Evolutionary conservation across 2,329 filamentous ascomycete genomes (phyloP).

Genomic region (Fusarium succisae): DNA sequence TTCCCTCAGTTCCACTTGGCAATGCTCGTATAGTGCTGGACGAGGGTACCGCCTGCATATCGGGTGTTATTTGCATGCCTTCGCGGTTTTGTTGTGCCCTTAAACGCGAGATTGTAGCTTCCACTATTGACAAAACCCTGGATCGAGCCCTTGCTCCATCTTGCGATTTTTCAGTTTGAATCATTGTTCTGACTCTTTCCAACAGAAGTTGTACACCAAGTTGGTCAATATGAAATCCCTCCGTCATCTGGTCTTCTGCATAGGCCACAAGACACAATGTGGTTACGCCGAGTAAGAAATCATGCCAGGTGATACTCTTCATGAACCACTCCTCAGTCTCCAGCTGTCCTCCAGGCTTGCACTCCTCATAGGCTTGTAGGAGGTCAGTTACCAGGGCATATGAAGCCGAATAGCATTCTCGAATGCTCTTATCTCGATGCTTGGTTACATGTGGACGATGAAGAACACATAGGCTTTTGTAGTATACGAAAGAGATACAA

Average conservation of each 20-base stretch:
- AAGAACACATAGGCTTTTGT: neutral
- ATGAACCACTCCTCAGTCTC: neutral
- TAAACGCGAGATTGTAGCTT: neutral
- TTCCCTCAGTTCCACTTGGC: neutral
- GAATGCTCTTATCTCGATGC: neutral
- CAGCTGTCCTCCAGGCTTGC: neutral
- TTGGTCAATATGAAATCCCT: neutral
- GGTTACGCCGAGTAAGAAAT: neutral
- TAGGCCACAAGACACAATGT: neutral
- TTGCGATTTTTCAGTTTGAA: neutral
- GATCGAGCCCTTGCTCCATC: neutral
- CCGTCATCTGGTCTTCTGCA: accelerated
- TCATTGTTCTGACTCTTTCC: neutral
- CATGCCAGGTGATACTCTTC: constrained; percentile 1
- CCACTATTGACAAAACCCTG: neutral
- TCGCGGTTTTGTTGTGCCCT: neutral
- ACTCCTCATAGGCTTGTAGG: neutral
- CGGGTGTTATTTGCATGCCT: neutral
- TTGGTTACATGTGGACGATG: neutral
- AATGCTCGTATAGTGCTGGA: neutral
- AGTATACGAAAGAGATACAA: neutral
- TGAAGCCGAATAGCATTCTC: neutral
- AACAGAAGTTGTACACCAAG: neutral
- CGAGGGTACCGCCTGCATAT: too few relatives aligned
- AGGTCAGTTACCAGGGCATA: neutral